Base-by-base conservation (phyloP, 192 early-diverging fungal species). In the Mortierella claussenii region DNA sequence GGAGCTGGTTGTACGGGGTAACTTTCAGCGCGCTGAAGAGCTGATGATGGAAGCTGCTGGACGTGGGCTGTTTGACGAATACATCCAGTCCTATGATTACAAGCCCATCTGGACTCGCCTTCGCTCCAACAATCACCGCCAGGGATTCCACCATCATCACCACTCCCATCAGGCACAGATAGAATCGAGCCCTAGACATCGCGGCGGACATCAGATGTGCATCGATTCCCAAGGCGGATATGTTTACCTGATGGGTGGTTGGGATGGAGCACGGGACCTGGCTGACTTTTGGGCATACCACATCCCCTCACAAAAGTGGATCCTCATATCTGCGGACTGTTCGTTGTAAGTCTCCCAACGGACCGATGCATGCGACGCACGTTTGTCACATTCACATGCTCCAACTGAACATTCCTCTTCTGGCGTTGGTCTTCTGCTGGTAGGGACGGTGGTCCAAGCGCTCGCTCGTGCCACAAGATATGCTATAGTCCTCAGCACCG, bases 121-220 rank as follows among this genome's bases (percentile, higher is more conserved):
- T 31, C 48, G 50, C 6, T 54, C 55, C 17, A 81, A 65, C 26
- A 76, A 55, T 18, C 53, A 51, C 24, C 54, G 58, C 20, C 60
- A 59, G 5, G 76, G 60, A 0, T 13, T 49, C 4, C 66, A 79
- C n/a, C 62, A 79, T 13, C 67, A 79, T 9, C 70, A 67, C 24
- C 63, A 65, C 44, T 60, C 46, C 15, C 43, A 50, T 63, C 80
- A 83, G 36, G 40, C 62, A 2, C 40, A 46, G 2, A 3, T 43
- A 17, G 79, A 73, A 1, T 47, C 78, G 4, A 63, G 71, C 32
- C 93, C 92, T 17, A 70, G 86, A 26, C 87, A 89, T 31, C 84
- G 97, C 44, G 96, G 96, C 45, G 97, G 96, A 7, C 97, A 99
- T 80, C 97, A 98, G 74, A 96, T 98, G 96, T 95, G 92, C 65